Base-by-base conservation (phyloP, 2,329 filamentous ascomycete genomes). In the Zasmidium citrigriseum region DNA sequence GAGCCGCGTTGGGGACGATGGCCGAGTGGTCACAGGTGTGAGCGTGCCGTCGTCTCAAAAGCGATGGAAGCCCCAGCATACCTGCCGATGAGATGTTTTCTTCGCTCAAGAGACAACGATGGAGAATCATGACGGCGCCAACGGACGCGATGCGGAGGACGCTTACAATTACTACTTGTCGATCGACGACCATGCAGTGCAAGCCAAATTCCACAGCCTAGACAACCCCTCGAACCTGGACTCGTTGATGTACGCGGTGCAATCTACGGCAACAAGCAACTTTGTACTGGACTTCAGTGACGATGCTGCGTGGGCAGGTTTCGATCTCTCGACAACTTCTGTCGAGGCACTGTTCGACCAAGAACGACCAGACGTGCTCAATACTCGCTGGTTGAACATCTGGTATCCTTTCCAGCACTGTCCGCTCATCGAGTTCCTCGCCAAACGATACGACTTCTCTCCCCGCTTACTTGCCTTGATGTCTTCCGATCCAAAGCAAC, bases 361-460 rank as follows among this genome's bases (percentile, higher is more conserved):
- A 21, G 70, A 82, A 67, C 76, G 80, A 57, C 78, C 82, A 2
- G 74, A 73, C 44, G 78, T 76, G 50, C 74, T 80, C 47, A 81
- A 78, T 59, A 86, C 89, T 3, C 80, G 88, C 72, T 92, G 89
- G 89, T 90, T 91, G 64, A 90, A 91, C 62, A 81, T 92, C 23
- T 92, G 88, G 86, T 80, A 83, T 48, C 88, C 88, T 0, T 83
- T 85, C 65, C 72, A 74, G 18, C 87, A 91, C 65, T 77, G 76
- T 34, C 77, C 82, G 2, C 68, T 82, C 10, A 78, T 91, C 46
- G 77, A 78, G 64, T 75, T 79, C 18, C 79, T 91, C 22, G 86
- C 84, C 16, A 75, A 77, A 34, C 78, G 83, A 51, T 92, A 91
- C 70, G 83, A 83, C 47, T 88, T 92, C 64, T 90, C 89, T 0